Conservation (phyloP, 2,329 filamentous ascomycete species). For the Cercospora sp. region DNA sequence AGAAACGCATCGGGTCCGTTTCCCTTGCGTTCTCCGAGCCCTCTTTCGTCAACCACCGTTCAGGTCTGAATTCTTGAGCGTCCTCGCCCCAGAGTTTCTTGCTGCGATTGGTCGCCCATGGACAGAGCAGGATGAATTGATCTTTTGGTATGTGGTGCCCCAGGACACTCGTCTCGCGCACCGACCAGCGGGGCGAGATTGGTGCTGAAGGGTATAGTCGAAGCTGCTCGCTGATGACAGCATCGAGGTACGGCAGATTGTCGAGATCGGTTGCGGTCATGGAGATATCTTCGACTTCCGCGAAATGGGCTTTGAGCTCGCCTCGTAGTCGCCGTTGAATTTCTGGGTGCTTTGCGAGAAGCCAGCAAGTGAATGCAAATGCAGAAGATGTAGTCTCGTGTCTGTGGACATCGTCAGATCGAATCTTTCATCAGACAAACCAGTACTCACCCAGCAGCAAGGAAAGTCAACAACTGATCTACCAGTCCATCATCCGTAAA, state of each 20-base stretch:
- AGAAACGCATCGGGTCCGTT: conserved; percentile 47
- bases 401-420: background rate
- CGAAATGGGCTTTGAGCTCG: conserved; percentile 47
- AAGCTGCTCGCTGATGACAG: conserved; percentile 65
- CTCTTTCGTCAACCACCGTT: conserved; percentile 43
- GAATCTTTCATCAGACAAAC: background rate
- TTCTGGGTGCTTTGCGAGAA: conserved; percentile 60
- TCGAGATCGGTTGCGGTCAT: conserved; percentile 61
- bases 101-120: conserved; percentile 45
- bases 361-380: conserved; percentile 70
- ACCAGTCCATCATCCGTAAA: conserved; percentile 54
- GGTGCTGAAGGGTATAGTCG: conserved; percentile 29
- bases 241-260: conserved; percentile 71
- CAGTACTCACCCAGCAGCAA: conserved; percentile 46
- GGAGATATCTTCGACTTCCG: conserved; percentile 37
- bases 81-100: conserved; percentile 45
- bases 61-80: conserved; percentile 43
- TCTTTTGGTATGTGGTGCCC: conserved; percentile 4
- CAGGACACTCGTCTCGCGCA: conserved; percentile 26
- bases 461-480: conserved; percentile 56
- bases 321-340: conserved; percentile 47
- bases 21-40: conserved; percentile 58
- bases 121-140: conserved; percentile 36
- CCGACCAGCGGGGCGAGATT: conserved; percentile 20
- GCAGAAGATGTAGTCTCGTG: conserved; percentile 77